A percentile compares a stretch with the other conserved stretches of the same genome.
Conservation (phyloP, 352 stramenopile species). For the Phytophthora kernoviae region DNA sequence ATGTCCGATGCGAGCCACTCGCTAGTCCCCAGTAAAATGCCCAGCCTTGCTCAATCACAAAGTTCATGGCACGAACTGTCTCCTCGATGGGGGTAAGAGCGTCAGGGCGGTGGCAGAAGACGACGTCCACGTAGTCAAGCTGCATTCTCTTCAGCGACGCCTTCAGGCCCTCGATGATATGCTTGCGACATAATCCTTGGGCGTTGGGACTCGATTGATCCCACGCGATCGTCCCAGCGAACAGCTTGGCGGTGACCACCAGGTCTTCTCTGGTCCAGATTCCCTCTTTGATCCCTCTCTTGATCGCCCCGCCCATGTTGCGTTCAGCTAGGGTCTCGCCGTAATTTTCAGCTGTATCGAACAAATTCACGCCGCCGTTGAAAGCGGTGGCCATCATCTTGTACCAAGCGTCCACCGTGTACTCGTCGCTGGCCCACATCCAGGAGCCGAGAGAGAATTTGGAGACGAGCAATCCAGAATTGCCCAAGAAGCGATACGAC, state of each 20-base stretch:
- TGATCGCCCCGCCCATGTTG: slow-evolving; percentile 44
- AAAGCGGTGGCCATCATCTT: slow-evolving; percentile 20
- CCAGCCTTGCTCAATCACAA: slow-evolving; percentile 55
- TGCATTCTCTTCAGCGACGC: slow-evolving; percentile 42
- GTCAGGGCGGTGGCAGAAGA: slow-evolving; percentile 62
- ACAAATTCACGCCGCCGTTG: slow-evolving; percentile 50
- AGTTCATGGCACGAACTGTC: slow-evolving; percentile 63
- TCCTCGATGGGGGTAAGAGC: slow-evolving; percentile 59
- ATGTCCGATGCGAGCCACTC: slow-evolving; percentile 60
- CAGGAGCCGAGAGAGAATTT: slow-evolving; percentile 39
- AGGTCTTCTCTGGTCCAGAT: slow-evolving; percentile 52
- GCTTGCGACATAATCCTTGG: slow-evolving; percentile 33
- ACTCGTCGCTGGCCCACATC: slow-evolving; percentile 10
- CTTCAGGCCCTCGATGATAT: slow-evolving; percentile 50
- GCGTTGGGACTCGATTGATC: slow-evolving; percentile 20
- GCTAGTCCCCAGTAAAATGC: slow-evolving; percentile 65
- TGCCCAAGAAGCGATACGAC: slow-evolving; percentile 53
- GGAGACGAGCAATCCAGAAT: slow-evolving; percentile 47
- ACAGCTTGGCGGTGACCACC: slow-evolving; percentile 61
- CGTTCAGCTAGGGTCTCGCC: slow-evolving; percentile 14
- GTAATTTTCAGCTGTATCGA: slow-evolving; percentile 39
- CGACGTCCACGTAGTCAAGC: slow-evolving; percentile 52
- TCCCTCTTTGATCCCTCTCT: slow-evolving; percentile 40
- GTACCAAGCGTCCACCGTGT: slow-evolving; percentile 23
- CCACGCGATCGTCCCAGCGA: slow-evolving; percentile 30